Conservation (phyloP, 148 eudicot species). For the Vaccinium myrtillus region DNA sequence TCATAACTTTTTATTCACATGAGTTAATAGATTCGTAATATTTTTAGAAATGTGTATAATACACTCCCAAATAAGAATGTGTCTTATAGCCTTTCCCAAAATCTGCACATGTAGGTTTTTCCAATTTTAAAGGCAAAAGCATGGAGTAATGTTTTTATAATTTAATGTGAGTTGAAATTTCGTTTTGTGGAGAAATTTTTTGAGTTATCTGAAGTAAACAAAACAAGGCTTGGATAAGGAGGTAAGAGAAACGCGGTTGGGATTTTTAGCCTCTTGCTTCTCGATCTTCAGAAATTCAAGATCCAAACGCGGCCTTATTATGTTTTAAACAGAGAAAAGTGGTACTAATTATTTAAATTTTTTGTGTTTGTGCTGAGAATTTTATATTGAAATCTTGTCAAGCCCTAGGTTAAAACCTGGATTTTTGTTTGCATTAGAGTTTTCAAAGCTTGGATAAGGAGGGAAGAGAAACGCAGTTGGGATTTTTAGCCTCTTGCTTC, state of each 20-base stretch:
- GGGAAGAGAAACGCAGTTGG: neutral
- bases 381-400: constrained; percentile 14
- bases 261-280: neutral
- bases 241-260: neutral
- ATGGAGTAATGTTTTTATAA: neutral
- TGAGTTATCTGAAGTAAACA: neutral
- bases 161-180: neutral
- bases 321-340: neutral
- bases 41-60: too few species aligned
- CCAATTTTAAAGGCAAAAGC: neutral
- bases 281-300: neutral
- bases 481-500: neutral
- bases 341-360: neutral
- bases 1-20: too few species aligned
- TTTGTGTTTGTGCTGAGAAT: constrained; percentile 6
- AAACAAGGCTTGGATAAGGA: neutral
- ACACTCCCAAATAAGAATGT: too few species aligned
- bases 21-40: too few species aligned
- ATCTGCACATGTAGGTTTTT: neutral
- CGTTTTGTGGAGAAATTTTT: neutral
- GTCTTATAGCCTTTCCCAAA: too few species aligned
- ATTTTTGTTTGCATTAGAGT: neutral
- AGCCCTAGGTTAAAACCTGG: constrained; percentile 12
- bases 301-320: neutral
- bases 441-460: neutral